Evolutionary conservation across 2,329 filamentous ascomycete species (phyloP), one percentile per base, ranked within the genome.

Genomic region (Pyricularia pennisetigena): DNA sequence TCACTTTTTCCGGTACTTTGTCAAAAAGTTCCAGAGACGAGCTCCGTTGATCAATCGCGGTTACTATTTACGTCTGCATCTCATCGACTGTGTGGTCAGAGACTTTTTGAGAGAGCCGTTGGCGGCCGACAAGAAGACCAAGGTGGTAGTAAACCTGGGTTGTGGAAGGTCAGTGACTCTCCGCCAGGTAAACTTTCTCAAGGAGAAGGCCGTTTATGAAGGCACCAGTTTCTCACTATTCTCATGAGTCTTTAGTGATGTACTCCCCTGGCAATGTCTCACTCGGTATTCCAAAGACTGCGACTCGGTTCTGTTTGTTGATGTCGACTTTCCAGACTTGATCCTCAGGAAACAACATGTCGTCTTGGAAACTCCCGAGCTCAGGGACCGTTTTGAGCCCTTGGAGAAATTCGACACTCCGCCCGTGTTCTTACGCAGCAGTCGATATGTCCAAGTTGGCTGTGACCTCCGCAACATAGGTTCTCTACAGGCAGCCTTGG

Each of bases 41-140:
- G 89, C 92, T n/a, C 93, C 94, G 0, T 82, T 97, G 67, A 95
- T 97, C 74, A 97, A 97, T 77, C 86, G 94, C 64, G 92, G 93
- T 65, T 97, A 97, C 75, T 93, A 92, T 86, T 80, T 97, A 54
- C 88, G 93, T 32, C 90, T 97, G 82, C 89, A 90, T 75, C 90
- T 91, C 20, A 88, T 97, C 69, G 92, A 96, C 74, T 83, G 89
- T 70, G 83, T 88, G 5, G 88, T 97, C 23, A 84, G 85, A 24
- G 81, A 85, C n/a, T 97, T 97, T 72, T 81, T 97, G 69, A 80
- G 81, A 68, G 74, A 74, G 63, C 75, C 76, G 16, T 78, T 82
- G 8, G 78, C 80, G 23, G 8, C 49, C 4, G 28, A 28, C 7
- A 67, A 29, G 64, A 81, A 81, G 35, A 88, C 85, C 71, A 96